Percentiles rank a stretch among this genome's conserved stretches.
Evolutionary conservation across 345 rosid genomes (phyloP).

Genomic region (Melaleuca quinquenervia): DNA sequence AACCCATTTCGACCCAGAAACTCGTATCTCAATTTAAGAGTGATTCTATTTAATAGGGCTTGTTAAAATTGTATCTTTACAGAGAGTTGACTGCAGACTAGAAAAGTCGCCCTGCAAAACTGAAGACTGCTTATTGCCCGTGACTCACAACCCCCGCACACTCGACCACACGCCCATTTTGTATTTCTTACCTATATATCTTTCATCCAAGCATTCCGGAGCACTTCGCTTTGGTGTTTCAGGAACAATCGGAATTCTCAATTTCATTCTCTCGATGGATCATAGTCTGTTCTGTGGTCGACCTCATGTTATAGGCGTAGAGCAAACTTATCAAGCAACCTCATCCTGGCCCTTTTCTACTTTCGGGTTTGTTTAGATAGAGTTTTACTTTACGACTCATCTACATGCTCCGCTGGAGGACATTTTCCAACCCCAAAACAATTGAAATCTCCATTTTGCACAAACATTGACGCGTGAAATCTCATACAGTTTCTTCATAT

Average conservation of each 20-base stretch:
- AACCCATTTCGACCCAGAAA: background rate
- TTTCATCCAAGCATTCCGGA: background rate
- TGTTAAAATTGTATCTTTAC: background rate
- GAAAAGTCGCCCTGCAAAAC: background rate
- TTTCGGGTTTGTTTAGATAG: background rate
- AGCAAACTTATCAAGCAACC: background rate
- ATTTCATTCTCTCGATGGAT: background rate
- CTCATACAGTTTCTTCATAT: too few species aligned
- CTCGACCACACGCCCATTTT: background rate
- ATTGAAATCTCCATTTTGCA: too few species aligned
- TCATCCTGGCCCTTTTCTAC: background rate
- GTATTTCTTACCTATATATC: background rate
- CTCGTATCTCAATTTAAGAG: background rate
- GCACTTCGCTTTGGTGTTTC: background rate
- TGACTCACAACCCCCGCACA: background rate
- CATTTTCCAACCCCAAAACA: too few species aligned
- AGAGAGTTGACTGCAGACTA: background rate
- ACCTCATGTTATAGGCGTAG: background rate
- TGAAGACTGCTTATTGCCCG: too few species aligned
- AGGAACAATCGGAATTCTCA: background rate
- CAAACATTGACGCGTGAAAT: too few species aligned
- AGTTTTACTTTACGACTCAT: background rate
- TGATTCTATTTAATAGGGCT: background rate
- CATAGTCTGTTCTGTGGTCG: background rate
- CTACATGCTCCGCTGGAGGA: background rate